These are phyloP conservation scores for Teunomyces atbi DNA, from an alignment of 805 yeast species.

Conservation along the genomic window DNA sequence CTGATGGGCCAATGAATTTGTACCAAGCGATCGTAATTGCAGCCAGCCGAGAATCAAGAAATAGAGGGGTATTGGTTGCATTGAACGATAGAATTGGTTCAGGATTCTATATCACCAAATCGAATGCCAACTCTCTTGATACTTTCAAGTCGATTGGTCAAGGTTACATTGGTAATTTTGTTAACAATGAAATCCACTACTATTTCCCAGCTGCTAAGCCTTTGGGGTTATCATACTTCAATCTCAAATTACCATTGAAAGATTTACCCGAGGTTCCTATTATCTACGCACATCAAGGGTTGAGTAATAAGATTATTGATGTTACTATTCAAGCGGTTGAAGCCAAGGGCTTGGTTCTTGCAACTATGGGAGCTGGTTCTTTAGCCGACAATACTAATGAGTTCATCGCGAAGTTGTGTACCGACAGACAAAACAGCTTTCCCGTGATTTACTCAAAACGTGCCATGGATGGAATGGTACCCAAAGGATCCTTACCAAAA, in stretches of 20 bases:
- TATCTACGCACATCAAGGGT: slow-evolving; percentile 60
- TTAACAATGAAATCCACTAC: slow-evolving; percentile 62
- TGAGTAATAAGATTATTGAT: slow-evolving; percentile 48
- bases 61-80: slow-evolving; percentile 63
- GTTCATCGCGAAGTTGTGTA: slow-evolving; percentile 32
- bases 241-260: slow-evolving; percentile 21
- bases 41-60: slow-evolving; percentile 45
- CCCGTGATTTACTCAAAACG: slow-evolving; percentile 67
- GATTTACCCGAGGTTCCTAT: slow-evolving; percentile 50
- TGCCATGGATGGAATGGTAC: slow-evolving; percentile 71
- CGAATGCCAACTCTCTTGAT: slow-evolving; percentile 68
- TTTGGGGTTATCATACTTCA: slow-evolving; percentile 44
- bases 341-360: slow-evolving; percentile 58
- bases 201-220: slow-evolving; percentile 64
- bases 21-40: slow-evolving; percentile 70
- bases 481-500: slow-evolving; percentile 44
- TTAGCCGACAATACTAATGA: slow-evolving; percentile 50
- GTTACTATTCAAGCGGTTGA: slow-evolving; percentile 44
- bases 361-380: slow-evolving; percentile 74
- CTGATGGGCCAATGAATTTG: slow-evolving; percentile 72
- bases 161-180: slow-evolving; percentile 70
- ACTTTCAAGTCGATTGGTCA: slow-evolving; percentile 68
- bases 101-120: slow-evolving; percentile 68
- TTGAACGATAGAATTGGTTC: slow-evolving; percentile 67
- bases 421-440: slow-evolving; percentile 25